These are phyloP conservation scores for Penicillium fimorum DNA, from an alignment of 495 filamentous ascomycete genomes.

Conservation along the genomic window DNA sequence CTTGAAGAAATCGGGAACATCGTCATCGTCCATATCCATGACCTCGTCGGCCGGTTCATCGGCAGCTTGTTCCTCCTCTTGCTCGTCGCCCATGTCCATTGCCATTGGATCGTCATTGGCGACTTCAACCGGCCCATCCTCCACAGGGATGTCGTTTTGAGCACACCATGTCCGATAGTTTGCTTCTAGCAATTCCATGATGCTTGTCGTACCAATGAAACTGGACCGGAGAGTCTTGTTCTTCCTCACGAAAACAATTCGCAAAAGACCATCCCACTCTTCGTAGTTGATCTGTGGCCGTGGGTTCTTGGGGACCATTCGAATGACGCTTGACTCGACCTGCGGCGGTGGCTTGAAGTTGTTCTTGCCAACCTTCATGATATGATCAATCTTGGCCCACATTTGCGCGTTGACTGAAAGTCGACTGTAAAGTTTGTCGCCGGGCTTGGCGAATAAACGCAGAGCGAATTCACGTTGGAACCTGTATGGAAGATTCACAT, in stretches of 20 bases:
- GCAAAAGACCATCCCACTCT: conserved; percentile 88
- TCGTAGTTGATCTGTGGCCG: conserved; percentile 85
- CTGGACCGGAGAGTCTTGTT: conserved; percentile 75
- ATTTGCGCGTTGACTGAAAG: conserved; percentile 91
- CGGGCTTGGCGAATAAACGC: conserved; percentile 71
- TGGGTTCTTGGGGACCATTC: conserved; percentile 75
- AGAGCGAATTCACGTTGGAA: conserved; percentile 74
- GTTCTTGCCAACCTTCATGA: conserved; percentile 89
- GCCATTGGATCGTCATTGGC: conserved; percentile 38
- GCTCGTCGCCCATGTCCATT: conserved; percentile 46
- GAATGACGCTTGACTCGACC: conserved; percentile 82
- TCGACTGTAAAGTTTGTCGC: conserved; percentile 81
- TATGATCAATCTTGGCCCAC: conserved; percentile 83
- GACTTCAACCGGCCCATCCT: conserved; percentile 60
- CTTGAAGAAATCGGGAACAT: conserved; percentile 76
- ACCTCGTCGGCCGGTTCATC: conserved; percentile 44
- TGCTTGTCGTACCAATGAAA: conserved; percentile 72
- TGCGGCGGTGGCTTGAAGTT: conserved; percentile 94
- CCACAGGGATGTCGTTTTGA: conserved; percentile 72
- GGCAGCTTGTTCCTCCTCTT: conserved; percentile 29
- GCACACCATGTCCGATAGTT: conserved; percentile 92
- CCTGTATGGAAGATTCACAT: conserved; percentile 14
- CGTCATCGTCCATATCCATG: conserved; percentile 59
- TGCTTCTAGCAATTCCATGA: conserved; percentile 75
- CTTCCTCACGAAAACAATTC: conserved; percentile 77